Evolutionary conservation across 2,329 filamentous ascomycete genomes (phyloP).

Genomic region (Arthrobotrys entomopaga): DNA sequence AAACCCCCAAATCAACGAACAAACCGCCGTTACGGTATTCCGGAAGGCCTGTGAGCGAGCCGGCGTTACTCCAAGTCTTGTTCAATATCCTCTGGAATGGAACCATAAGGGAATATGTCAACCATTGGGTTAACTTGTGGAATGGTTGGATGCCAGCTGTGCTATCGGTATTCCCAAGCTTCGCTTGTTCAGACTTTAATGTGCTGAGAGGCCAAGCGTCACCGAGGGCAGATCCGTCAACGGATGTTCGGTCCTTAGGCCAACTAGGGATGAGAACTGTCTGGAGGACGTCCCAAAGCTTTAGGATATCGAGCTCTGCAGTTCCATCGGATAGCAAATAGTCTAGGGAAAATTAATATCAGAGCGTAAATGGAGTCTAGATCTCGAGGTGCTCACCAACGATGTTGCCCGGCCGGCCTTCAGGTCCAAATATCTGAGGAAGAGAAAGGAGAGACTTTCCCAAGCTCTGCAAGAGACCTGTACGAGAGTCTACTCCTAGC

Average conservation of each 20-base stretch:
- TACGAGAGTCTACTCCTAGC: conserved; percentile 69
- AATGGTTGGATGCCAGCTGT: conserved; percentile 72
- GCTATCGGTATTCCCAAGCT: conserved; percentile 75
- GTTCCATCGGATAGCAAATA: conserved; percentile 80
- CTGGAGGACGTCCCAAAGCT: conserved; percentile 90
- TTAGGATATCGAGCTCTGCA: conserved; percentile 84
- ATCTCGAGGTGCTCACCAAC: conserved; percentile 14
- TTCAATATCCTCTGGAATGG: conserved; percentile 84
- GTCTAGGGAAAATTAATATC: conserved; percentile 83
- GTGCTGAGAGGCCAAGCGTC: conserved; percentile 92
- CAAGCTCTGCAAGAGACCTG: conserved; percentile 83
- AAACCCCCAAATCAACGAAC: conserved; percentile 82
- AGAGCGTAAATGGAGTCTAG: conserved; percentile 27
- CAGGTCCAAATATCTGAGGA: conserved; percentile 13
- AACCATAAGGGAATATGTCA: conserved; percentile 91
- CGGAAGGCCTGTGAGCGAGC: conserved; percentile 85
- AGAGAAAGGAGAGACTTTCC: conserved; percentile 83
- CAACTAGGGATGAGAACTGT: conserved; percentile 86
- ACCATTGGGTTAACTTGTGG: conserved; percentile 95
- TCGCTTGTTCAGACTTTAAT: conserved; percentile 78
- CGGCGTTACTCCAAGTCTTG: conserved; percentile 80
- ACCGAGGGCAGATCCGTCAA: conserved; percentile 88
- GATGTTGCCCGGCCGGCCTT: conserved; percentile 32
- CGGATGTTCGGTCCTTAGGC: conserved; percentile 84
- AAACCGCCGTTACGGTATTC: conserved; percentile 94